Conservation (phyloP, 805 yeast genomes). For the Barnettozyma wickerhamii region DNA sequence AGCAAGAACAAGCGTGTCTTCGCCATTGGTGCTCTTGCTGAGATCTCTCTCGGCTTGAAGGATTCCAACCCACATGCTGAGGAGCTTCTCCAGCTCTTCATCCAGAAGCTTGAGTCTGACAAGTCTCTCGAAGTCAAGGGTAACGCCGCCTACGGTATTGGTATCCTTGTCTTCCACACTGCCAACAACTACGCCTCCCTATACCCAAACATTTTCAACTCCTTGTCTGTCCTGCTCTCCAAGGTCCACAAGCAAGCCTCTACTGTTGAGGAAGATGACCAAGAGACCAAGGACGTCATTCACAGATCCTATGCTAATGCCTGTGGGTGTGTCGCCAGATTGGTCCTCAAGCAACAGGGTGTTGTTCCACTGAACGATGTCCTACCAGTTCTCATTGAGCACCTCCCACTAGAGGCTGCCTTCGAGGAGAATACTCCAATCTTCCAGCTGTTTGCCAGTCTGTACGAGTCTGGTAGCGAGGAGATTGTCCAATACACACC, state of each 20-base stretch:
- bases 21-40: conserved; percentile 88
- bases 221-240: conserved; percentile 66
- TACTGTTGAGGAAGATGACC: conserved; percentile 53
- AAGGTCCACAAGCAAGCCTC: conserved; percentile 72
- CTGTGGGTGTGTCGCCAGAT: conserved; percentile 94
- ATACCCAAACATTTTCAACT: conserved; percentile 64
- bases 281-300: conserved; percentile 72
- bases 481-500: conserved; percentile 52
- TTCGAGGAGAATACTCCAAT: conserved; percentile 92
- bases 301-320: conserved; percentile 90
- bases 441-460: conserved; percentile 66
- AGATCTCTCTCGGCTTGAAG: conserved; percentile 74
- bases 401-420: conserved; percentile 83
- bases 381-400: conserved; percentile 66
- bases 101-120: conserved; percentile 65
- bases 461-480: conserved; percentile 62
- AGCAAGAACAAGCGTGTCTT: conserved; percentile 73
- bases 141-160: conserved; percentile 94
- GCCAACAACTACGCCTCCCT: conserved; percentile 43
- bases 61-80: conserved; percentile 58
- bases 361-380: conserved; percentile 77
- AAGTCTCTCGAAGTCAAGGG: conserved; percentile 86
- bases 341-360: conserved; percentile 67
- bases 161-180: conserved; percentile 56
- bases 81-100: conserved; percentile 67